Evolutionary conservation across 2,329 filamentous ascomycete species (phyloP).

Genomic region (Colletotrichum simmondsii): DNA sequence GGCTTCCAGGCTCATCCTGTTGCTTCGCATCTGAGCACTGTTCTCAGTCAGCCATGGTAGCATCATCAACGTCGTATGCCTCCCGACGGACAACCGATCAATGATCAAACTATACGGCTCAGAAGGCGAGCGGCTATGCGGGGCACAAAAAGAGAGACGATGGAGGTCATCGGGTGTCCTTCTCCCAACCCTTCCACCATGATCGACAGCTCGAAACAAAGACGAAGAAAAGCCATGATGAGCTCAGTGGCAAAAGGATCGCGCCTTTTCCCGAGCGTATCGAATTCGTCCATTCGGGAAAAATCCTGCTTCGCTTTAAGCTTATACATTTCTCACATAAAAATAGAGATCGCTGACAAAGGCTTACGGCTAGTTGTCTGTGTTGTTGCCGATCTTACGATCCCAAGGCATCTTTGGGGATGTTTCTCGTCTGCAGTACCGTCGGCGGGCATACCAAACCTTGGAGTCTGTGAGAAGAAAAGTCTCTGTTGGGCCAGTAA

Average conservation of each 20-base stretch:
- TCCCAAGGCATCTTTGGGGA: neutral
- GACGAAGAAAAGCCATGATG: neutral
- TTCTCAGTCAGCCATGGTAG: neutral
- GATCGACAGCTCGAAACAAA: neutral
- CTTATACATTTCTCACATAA: neutral
- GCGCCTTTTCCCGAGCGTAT: neutral
- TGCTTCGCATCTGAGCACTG: neutral
- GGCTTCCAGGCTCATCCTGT: neutral
- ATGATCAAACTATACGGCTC: neutral
- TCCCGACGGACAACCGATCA: neutral
- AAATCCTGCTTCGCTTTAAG: neutral
- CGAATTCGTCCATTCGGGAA: neutral
- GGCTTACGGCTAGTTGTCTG: neutral
- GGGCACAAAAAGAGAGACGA: no score
- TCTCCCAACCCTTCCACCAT: neutral
- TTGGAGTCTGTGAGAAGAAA: neutral
- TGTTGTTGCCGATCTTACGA: neutral
- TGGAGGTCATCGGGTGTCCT: neutral
- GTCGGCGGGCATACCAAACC: neutral
- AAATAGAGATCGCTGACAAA: constrained; percentile 9
- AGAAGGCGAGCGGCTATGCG: neutral
- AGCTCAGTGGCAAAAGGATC: neutral
- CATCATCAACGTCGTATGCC: neutral
- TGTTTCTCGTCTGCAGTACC: neutral
- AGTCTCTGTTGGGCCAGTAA: neutral